Percentiles rank a stretch among this genome's conserved stretches.
phyloP scores from a whole-genome alignment of 305 asterid species.

The Andrographis paniculata region DNA sequence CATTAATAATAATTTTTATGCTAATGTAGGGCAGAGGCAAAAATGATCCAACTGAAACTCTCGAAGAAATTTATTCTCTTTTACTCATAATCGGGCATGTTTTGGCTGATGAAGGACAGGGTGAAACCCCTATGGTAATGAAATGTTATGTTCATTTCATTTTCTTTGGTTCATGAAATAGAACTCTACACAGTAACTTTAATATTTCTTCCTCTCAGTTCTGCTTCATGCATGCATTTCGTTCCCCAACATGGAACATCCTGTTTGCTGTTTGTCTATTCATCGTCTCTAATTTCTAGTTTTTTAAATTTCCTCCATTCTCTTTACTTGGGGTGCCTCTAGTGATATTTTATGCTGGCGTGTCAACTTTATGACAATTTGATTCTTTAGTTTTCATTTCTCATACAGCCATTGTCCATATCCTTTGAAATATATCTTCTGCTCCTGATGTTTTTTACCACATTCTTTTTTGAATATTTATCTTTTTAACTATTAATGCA shows the following conservation, averaged over 20 bases:
- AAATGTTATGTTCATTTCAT: slow-evolving; percentile 8
- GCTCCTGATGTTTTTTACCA: too few species aligned
- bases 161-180: slow-evolving; percentile 1
- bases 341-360: too few species aligned
- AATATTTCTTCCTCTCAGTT: background rate
- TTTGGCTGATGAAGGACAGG: slow-evolving; percentile 92
- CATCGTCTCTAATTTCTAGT: slow-evolving; percentile 5
- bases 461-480: background rate
- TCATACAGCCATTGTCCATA: too few species aligned
- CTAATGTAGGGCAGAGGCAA: slow-evolving; percentile 69
- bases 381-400: background rate
- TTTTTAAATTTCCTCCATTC: background rate
- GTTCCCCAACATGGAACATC: slow-evolving; percentile 9
- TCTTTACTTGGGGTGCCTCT: too few species aligned
- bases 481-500: background rate
- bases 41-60: slow-evolving; percentile 74
- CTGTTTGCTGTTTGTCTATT: background rate
- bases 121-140: slow-evolving; percentile 91
- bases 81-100: slow-evolving; percentile 85
- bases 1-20: slow-evolving; percentile 2
- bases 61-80: slow-evolving; percentile 96
- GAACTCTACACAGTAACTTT: slow-evolving; percentile 3
- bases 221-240: background rate
- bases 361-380: too few species aligned
- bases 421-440: too few species aligned